Percentiles rank a stretch among this genome's conserved stretches.
phyloP scores from a whole-genome alignment of 1,284 basidiomycete species.

The Moesziomyces sp. region DNA sequence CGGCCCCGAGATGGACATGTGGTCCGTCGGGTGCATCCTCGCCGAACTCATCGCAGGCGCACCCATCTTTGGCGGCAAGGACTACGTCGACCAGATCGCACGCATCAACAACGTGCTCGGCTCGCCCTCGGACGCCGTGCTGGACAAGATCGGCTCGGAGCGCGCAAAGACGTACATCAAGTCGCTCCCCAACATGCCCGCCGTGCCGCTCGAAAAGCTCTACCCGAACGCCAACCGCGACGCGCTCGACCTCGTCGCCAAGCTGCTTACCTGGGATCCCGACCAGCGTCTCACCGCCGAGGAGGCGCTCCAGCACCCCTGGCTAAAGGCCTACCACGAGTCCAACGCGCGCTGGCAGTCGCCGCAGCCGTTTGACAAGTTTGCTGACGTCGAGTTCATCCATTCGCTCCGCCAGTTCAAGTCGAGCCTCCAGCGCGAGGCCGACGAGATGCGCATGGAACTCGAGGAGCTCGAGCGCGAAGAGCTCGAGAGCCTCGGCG shows the following conservation, averaged over 20 bases:
- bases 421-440: conserved; percentile 57
- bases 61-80: conserved; percentile 66
- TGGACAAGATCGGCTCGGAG: conserved; percentile 62
- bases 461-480: conserved; percentile 51
- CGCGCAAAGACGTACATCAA: conserved; percentile 61
- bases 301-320: conserved; percentile 63
- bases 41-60: conserved; percentile 63
- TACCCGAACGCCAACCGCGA: conserved; percentile 56
- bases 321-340: conserved; percentile 63
- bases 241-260: conserved; percentile 60
- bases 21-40: conserved; percentile 66
- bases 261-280: conserved; percentile 64
- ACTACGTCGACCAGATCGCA: conserved; percentile 67
- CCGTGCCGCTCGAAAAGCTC: conserved; percentile 49
- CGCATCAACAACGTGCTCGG: conserved; percentile 66
- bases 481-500: conserved; percentile 35
- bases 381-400: conserved; percentile 64
- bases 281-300: conserved; percentile 61
- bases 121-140: conserved; percentile 50
- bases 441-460: conserved; percentile 58
- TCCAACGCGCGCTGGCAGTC: conserved; percentile 55
- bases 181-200: conserved; percentile 55
- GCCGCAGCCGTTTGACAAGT: conserved; percentile 57
- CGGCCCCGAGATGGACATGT: conserved; percentile 66
- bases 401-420: conserved; percentile 60